Percentiles rank a stretch among this genome's conserved stretches.
Conservation (phyloP, 2,329 filamentous ascomycete genomes). For the Arthrinium phaeospermum region DNA sequence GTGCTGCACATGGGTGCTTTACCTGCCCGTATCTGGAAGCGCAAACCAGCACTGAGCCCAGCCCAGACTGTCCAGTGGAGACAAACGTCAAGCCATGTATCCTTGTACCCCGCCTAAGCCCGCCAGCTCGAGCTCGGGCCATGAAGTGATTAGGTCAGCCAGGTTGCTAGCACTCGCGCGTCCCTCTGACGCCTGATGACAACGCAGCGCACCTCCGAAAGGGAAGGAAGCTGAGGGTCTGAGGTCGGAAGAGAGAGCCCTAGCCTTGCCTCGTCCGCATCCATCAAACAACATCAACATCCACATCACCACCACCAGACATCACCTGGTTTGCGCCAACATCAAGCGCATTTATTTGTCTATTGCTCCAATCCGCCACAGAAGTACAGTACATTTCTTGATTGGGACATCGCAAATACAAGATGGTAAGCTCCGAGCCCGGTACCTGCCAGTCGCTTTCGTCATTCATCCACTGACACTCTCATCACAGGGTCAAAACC, state of each 20-base stretch:
- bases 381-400: neutral
- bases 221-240: slow-evolving; percentile 10
- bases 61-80: no score
- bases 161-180: neutral
- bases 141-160: neutral
- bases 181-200: slow-evolving; percentile 17
- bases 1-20: no score
- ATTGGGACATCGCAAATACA: slow-evolving; percentile 2
- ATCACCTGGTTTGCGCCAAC: neutral
- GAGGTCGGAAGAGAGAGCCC: slow-evolving; percentile 1
- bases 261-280: slow-evolving; percentile 13
- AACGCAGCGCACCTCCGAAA: slow-evolving; percentile 16
- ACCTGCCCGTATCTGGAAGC: no score
- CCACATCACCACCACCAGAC: neutral
- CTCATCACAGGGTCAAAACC: slow-evolving; percentile 72
- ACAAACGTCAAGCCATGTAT: neutral
- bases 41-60: no score
- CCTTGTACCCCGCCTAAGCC: neutral
- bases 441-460: neutral
- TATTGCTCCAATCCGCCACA: neutral
- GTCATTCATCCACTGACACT: slow-evolving; percentile 14
- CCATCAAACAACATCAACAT: slow-evolving; percentile 15
- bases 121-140: neutral
- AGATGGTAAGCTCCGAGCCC: neutral
- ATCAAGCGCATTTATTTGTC: neutral